Base-by-base conservation (phyloP, 2,329 filamentous ascomycete species). In the Aspergillus quadricinctus region DNA sequence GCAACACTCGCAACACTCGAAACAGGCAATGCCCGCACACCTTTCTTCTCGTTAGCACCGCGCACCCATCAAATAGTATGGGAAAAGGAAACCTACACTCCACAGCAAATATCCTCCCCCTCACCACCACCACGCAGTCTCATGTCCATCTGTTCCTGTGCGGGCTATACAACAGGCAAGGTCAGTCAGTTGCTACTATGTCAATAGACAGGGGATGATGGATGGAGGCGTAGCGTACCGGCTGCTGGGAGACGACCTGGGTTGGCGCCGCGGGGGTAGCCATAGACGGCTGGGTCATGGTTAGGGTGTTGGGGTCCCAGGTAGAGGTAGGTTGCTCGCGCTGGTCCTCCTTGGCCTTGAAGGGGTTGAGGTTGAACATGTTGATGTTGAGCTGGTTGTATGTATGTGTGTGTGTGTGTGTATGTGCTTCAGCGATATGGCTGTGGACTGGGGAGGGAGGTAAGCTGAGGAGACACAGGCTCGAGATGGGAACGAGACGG, bases 1-100 rank as follows among this genome's bases (percentile, higher is more conserved):
- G 66, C 69, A 72, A 48, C 64, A 65, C 59, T 72, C 68, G 50
- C 64, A 69, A 61, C 67, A 69, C 61, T 71, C 69, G 61, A 70
- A 72, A 51, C 69, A 70, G 51, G 63, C 61, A 48, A 72, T 53
- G 64, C 69, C 69, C 49, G 69, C 69, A 53, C 69, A 71, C 50
- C 69, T 72, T 37, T 37, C 3, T 31, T 21, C 27, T 61, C 51
- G 52, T 56, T 37, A 57, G 52, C 21, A 35, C 48, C 35, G n/a
- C 3, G 3, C 41, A 19, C 17, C 29, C 41, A 25, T 14, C 10
- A 10, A 4, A 21, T 17, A 10, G 14, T 19, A 14, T 5, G 1
- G 40, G n/a, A 4, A 41, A 17, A 37, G 14, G 9, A 14, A 43
- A 66, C 69, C 56, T 61, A 72, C 70, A 72, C 62, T 67, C 70